Evolutionary conservation across 345 rosid genomes (phyloP).

Genomic region (Excoecaria cochinchinensis): DNA sequence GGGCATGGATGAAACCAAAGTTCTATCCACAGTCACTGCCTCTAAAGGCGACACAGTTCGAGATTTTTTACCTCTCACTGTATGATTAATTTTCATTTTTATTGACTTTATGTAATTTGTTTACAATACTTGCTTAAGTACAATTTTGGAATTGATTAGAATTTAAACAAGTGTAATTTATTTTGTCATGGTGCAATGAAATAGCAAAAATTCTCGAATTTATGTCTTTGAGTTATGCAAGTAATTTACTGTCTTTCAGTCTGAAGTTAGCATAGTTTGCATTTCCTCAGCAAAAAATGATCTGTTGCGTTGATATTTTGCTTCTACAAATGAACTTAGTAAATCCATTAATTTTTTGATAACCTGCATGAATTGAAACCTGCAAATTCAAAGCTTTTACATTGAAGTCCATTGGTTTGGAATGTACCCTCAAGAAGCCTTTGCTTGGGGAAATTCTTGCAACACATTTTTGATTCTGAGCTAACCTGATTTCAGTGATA

Average conservation of each 20-base stretch:
- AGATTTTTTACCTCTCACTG: constrained; percentile 87
- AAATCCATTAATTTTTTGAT: neutral
- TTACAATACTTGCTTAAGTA: neutral
- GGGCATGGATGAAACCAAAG: constrained; percentile 72
- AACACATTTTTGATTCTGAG: neutral
- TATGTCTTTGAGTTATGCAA: neutral
- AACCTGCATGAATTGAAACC: neutral
- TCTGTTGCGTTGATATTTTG: neutral
- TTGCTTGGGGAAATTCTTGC: neutral
- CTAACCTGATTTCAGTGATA: neutral
- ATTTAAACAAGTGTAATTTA: neutral
- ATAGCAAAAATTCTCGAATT: neutral
- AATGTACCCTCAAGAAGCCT: neutral
- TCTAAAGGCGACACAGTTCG: constrained; percentile 59
- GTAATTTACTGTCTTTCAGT: neutral
- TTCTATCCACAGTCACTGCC: constrained; percentile 73
- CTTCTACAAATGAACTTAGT: neutral
- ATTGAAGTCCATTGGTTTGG: neutral
- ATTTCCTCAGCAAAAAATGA: too few species aligned
- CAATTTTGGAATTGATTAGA: neutral
- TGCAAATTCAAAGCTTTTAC: too few species aligned
- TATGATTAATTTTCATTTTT: constrained; percentile 30
- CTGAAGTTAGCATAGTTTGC: neutral
- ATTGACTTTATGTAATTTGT: neutral
- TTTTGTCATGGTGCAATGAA: neutral